A percentile compares a stretch with the other conserved stretches of the same genome.
phyloP scores from a whole-genome alignment of 2,329 filamentous ascomycete species.

The Neodidymelliopsis sp. region DNA sequence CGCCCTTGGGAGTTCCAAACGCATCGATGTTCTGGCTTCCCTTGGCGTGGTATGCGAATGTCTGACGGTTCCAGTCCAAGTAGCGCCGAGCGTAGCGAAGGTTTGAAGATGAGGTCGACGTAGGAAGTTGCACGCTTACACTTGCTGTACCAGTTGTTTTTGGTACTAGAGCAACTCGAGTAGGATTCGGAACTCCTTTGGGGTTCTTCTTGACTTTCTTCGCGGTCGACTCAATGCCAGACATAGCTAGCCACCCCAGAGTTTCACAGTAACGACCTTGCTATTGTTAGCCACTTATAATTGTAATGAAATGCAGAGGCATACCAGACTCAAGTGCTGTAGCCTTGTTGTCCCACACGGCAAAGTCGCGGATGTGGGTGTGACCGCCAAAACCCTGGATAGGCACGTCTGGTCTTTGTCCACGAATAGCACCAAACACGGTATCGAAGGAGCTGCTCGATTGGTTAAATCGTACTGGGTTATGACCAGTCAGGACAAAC shows the following conservation, averaged over 20 bases:
- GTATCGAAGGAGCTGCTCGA: slow-evolving; percentile 56
- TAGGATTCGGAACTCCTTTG: slow-evolving; percentile 54
- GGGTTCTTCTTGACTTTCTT: slow-evolving; percentile 53
- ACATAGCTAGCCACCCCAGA: slow-evolving; percentile 71
- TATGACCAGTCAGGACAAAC: slow-evolving; percentile 71
- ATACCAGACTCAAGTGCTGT: slow-evolving; percentile 66
- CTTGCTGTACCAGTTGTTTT: slow-evolving; percentile 38
- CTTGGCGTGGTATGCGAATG: slow-evolving; percentile 69
- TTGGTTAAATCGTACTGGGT: slow-evolving; percentile 59
- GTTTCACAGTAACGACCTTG: slow-evolving; percentile 70
- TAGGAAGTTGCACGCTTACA: slow-evolving; percentile 43
- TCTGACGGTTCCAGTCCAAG: slow-evolving; percentile 73
- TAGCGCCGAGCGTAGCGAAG: slow-evolving; percentile 66
- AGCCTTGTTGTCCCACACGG: slow-evolving; percentile 67
- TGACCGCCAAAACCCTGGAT: slow-evolving; percentile 73
- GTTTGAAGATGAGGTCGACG: slow-evolving; percentile 42
- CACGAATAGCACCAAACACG: slow-evolving; percentile 67
- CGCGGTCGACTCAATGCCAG: slow-evolving; percentile 61
- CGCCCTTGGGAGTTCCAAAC: slow-evolving; percentile 61
- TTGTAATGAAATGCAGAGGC: not conserved
- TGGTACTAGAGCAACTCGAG: slow-evolving; percentile 41
- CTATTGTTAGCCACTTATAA: slow-evolving; percentile 4
- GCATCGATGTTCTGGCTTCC: slow-evolving; percentile 53
- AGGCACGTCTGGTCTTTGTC: slow-evolving; percentile 63
- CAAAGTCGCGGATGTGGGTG: slow-evolving; percentile 70